Evolutionary conservation across 2,329 filamentous ascomycete genomes (phyloP), one percentile per base, ranked within the genome.

Genomic region (Xylariaceae sp.): DNA sequence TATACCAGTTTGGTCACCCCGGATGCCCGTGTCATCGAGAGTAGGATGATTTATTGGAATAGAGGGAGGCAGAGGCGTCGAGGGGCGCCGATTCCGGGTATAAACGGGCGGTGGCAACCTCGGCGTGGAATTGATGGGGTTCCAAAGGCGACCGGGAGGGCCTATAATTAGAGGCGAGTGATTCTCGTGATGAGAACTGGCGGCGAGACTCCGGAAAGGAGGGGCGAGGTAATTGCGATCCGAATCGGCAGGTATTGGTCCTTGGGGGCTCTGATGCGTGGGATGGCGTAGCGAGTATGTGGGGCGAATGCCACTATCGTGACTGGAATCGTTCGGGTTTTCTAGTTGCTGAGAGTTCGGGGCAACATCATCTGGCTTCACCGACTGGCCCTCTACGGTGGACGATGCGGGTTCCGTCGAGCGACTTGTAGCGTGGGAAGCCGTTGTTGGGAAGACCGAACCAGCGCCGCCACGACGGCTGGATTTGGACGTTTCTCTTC

Each of bases 41-140:
- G 68, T 61, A 8, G 77, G 76, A 49, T 78, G 74, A 15, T 69
- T 68, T 32, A 83, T 70, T 13, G 78, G 79, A 8, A 83, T 67
- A 5, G 77, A 62, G 10, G 80, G 79, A 36, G 76, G 77, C 5
- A 76, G 77, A 15, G 80, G 80, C 15, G 77, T 78, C 13, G 80
- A 83, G 15, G 74, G 74, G 22, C 78, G 77, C 52, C 79, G 76
- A 56, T 67, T 71, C 51, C 74, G 70, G 8, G 65, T 59, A 42
- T 56, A 58, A 64, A 51, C 71, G 59, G 50, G 67, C 10, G 65
- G 61, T 32, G 58, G 48, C 34, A 48, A 61, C 54, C 79, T 73
- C 42, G 79, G 80, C 2, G 80, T 83, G 22, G 79, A 83, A 65
- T 83, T 83, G 54, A 78, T 78, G 21, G 80, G 80, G 62, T 83